Percentiles rank a stretch among this genome's conserved stretches.
These are phyloP conservation scores for Fusarium sp. DNA, from an alignment of 2,329 filamentous ascomycete species.

Conservation along the genomic window DNA sequence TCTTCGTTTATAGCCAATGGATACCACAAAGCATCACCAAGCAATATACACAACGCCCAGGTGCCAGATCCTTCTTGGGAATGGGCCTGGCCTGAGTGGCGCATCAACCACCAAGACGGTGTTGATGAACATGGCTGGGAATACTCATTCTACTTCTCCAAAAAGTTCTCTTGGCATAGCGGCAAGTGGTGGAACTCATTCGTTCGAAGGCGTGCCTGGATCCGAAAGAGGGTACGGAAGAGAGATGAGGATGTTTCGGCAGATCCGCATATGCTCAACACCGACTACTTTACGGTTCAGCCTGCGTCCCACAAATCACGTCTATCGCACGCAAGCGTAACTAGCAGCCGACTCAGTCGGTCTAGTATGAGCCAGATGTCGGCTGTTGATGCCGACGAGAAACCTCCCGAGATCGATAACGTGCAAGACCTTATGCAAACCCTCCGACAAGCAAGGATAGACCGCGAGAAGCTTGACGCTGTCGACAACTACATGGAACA, in stretches of 20 bases:
- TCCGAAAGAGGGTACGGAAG: constrained; percentile 79
- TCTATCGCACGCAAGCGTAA: constrained; percentile 51
- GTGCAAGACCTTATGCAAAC: constrained; percentile 76
- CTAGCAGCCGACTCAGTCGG: constrained; percentile 52
- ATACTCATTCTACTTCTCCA: constrained; percentile 89
- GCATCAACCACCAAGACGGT: constrained; percentile 77
- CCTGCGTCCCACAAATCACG: constrained; percentile 59
- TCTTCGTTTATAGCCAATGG: constrained; percentile 65
- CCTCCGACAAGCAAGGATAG: constrained; percentile 79
- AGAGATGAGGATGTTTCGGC: constrained; percentile 57
- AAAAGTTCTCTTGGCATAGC: constrained; percentile 84
- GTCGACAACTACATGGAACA: constrained; percentile 85
- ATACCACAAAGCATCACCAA: constrained; percentile 70
- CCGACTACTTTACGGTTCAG: constrained; percentile 84
- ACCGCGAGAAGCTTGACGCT: constrained; percentile 90
- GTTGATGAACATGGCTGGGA: constrained; percentile 92
- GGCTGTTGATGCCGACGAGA: constrained; percentile 62
- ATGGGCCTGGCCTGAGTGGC: constrained; percentile 81
- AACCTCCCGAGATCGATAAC: constrained; percentile 70
- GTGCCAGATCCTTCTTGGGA: constrained; percentile 95
- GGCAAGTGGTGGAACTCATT: constrained; percentile 95
- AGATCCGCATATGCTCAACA: constrained; percentile 75
- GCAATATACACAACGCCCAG: constrained; percentile 84
- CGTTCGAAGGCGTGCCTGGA: constrained; percentile 90
- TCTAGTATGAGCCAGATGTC: constrained; percentile 54